A percentile compares a stretch with the other conserved stretches of the same genome.
Conservation (phyloP, 805 yeast species). For the Candida sithepensis region DNA sequence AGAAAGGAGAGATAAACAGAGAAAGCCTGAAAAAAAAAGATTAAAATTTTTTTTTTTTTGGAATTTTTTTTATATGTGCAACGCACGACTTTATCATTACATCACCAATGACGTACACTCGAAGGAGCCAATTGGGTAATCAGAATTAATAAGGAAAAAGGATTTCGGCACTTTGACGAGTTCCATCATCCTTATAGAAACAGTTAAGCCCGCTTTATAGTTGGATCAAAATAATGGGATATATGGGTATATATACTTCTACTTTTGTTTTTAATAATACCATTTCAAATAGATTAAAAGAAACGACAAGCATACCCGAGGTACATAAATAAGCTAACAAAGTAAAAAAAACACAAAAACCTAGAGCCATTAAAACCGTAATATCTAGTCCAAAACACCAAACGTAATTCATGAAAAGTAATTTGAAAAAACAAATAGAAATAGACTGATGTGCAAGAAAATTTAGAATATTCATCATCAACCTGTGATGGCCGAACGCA, state of each 20-base stretch:
- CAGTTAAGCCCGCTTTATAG: too few relatives aligned
- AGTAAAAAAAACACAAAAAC: too few relatives aligned
- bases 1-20: neutral
- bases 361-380: neutral
- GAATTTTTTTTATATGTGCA: neutral
- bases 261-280: too few relatives aligned
- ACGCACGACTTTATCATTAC: neutral
- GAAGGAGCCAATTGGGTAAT: neutral
- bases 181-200: too few relatives aligned
- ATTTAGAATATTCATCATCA: neutral
- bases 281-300: too few relatives aligned
- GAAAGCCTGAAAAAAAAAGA: neutral
- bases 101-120: neutral
- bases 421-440: neutral
- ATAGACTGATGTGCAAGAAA: neutral
- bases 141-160: neutral
- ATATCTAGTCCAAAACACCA: neutral
- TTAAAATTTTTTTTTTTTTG: neutral
- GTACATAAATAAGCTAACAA: too few relatives aligned
- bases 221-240: too few relatives aligned
- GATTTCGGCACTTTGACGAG: too few relatives aligned
- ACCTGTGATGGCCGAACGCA: constrained; percentile 9
- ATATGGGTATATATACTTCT: too few relatives aligned
- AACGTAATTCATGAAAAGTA: neutral
- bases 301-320: too few relatives aligned